Evolutionary conservation across 2,329 filamentous ascomycete genomes (phyloP).

Genomic region (Biscogniauxia mediterranea): DNA sequence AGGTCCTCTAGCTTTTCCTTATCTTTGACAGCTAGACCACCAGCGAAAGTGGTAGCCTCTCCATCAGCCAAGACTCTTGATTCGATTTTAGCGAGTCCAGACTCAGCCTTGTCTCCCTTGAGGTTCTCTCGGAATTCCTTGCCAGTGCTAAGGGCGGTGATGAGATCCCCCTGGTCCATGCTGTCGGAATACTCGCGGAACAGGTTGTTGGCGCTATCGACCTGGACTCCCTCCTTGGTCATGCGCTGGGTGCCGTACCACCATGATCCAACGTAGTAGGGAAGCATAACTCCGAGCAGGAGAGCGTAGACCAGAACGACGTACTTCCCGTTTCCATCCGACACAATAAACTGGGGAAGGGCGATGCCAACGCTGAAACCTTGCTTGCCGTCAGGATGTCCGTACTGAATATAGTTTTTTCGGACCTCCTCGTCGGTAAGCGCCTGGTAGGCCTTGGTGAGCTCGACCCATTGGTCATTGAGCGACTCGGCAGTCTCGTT

Average conservation of each 20-base stretch:
- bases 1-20: slow-evolving; percentile 73
- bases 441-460: slow-evolving; percentile 97
- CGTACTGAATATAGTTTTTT: slow-evolving; percentile 94
- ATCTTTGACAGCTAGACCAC: slow-evolving; percentile 69
- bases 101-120: slow-evolving; percentile 74
- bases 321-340: slow-evolving; percentile 93
- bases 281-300: slow-evolving; percentile 84
- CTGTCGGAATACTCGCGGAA: slow-evolving; percentile 90
- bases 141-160: slow-evolving; percentile 79
- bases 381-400: slow-evolving; percentile 97
- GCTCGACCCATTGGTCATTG: slow-evolving; percentile 87
- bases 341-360: slow-evolving; percentile 86
- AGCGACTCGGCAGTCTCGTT: slow-evolving; percentile 85
- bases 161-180: slow-evolving; percentile 75
- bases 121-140: slow-evolving; percentile 80
- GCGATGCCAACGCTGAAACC: slow-evolving; percentile 97
- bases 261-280: slow-evolving; percentile 93
- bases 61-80: slow-evolving; percentile 69
- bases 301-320: slow-evolving; percentile 86
- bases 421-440: slow-evolving; percentile 95
- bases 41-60: slow-evolving; percentile 48
- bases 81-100: slow-evolving; percentile 79
- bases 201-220: slow-evolving; percentile 90
- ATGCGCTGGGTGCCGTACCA: slow-evolving; percentile 95
- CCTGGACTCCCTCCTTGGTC: slow-evolving; percentile 89